These are phyloP conservation scores for Tetracladium marchalianum DNA, from an alignment of 495 filamentous ascomycete species.

Conservation along the genomic window DNA sequence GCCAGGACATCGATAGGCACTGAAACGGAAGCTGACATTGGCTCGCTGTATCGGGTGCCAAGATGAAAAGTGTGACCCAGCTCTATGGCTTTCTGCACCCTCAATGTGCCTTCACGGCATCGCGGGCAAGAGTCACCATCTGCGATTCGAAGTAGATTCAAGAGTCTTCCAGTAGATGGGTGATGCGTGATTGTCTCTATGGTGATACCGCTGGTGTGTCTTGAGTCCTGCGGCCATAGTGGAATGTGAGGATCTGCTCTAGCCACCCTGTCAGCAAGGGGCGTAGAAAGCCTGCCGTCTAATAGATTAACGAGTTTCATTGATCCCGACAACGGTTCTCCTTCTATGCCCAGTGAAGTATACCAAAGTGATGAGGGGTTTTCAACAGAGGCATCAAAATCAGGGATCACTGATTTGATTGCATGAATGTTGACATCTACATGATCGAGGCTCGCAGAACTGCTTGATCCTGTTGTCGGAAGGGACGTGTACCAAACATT, in stretches of 20 bases:
- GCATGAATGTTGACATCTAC: constrained; percentile 58
- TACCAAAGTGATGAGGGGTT: constrained; percentile 48
- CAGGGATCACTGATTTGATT: constrained; percentile 59
- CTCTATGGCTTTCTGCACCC: constrained; percentile 66
- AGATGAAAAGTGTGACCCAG: constrained; percentile 93
- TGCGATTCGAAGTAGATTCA: constrained; percentile 53
- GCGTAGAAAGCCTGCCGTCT: constrained; percentile 34
- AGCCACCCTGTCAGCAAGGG: constrained; percentile 12
- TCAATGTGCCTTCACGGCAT: constrained; percentile 55
- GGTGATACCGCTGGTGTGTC: background rate
- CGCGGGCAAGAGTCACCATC: constrained; percentile 62
- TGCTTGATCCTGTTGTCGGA: constrained; percentile 1
- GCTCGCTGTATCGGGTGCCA: constrained; percentile 75
- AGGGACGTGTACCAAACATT: constrained; percentile 52
- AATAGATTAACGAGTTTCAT: constrained; percentile 39
- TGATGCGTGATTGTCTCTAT: constrained; percentile 1
- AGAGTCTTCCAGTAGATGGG: constrained; percentile 15
- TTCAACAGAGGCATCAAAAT: constrained; percentile 62
- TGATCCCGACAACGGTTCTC: background rate
- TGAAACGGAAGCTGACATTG: constrained; percentile 53
- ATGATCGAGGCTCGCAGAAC: constrained; percentile 12
- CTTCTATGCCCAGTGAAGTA: background rate
- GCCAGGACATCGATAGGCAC: constrained; percentile 13
- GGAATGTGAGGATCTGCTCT: constrained; percentile 2
- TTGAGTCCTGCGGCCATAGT: constrained; percentile 5